These are phyloP conservation scores for Hirsutella minnesotensis DNA, from an alignment of 2,329 filamentous ascomycete genomes.

Conservation along the genomic window DNA sequence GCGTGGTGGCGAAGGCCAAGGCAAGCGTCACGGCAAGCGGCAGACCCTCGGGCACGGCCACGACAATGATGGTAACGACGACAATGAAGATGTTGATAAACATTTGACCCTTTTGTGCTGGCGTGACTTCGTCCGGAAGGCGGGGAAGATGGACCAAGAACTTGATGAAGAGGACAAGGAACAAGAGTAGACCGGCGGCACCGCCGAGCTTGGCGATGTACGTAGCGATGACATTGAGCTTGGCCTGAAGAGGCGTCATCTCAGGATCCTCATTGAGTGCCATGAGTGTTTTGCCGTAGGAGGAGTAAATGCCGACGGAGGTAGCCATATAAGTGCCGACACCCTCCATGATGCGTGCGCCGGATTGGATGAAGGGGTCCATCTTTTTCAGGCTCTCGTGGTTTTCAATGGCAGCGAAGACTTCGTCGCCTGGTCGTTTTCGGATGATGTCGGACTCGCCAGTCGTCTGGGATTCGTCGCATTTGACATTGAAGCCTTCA, in stretches of 20 bases:
- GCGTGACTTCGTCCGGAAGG: conserved; percentile 31
- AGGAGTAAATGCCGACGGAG: conserved; percentile 60
- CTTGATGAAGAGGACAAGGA: conserved; percentile 75
- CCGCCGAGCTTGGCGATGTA: conserved; percentile 71
- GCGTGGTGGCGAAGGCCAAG: conserved; percentile 63
- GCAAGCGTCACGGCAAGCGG: conserved; percentile 69
- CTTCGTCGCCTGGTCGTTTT: conserved; percentile 56
- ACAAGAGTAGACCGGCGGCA: conserved; percentile 65
- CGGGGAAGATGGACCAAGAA: conserved; percentile 60
- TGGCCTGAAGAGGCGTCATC: conserved; percentile 65
- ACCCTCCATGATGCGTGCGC: conserved; percentile 64
- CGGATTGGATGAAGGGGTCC: conserved; percentile 79
- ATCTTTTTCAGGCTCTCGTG: conserved; percentile 57
- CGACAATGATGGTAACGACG: conserved; percentile 68
- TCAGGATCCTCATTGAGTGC: conserved; percentile 62
- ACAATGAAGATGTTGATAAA: conserved; percentile 70
- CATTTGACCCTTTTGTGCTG: conserved; percentile 66
- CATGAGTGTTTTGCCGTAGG: conserved; percentile 66
- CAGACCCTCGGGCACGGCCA: conserved; percentile 67
- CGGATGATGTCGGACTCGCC: conserved; percentile 67
- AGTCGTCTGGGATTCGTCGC: conserved; percentile 69
- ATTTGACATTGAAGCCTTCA: conserved; percentile 61
- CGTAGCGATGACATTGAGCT: conserved; percentile 62
- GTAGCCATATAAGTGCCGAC: conserved; percentile 66
- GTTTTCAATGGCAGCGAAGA: conserved; percentile 56